Evolutionary conservation across 768 basidiomycete species (phyloP).

Genomic region (Mycena floridula): DNA sequence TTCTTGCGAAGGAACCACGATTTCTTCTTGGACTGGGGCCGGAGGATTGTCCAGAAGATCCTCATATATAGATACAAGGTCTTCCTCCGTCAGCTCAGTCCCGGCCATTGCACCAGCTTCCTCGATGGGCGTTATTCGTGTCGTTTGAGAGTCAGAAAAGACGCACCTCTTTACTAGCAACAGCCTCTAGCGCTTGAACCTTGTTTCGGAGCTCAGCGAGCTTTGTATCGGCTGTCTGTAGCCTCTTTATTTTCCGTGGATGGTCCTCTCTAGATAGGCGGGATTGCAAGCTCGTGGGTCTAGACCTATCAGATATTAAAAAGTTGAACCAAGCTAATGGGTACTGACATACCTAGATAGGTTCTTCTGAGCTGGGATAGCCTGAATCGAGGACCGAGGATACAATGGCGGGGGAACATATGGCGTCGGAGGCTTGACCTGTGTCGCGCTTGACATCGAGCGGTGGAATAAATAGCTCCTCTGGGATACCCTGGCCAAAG

Average conservation of each 20-base stretch:
- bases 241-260: neutral
- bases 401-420: neutral
- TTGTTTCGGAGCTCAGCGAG: neutral
- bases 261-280: neutral
- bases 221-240: neutral
- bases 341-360: too few species aligned
- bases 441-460: too few species aligned
- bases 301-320: too few species aligned
- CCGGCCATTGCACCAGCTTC: neutral
- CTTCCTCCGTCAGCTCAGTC: slow-evolving; percentile 25
- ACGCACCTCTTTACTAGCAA: neutral
- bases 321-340: too few species aligned
- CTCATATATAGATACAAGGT: slow-evolving; percentile 33
- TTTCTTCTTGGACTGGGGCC: neutral
- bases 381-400: too few species aligned
- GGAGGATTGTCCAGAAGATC: slow-evolving; percentile 28
- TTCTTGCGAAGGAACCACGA: neutral
- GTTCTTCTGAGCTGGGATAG: too few species aligned
- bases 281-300: too few species aligned
- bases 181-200: neutral
- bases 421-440: too few species aligned
- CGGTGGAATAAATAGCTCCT: too few species aligned
- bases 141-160: neutral
- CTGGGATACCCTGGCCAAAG: too few species aligned
- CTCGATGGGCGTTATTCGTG: neutral